Percentiles rank a stretch among this genome's conserved stretches.
Evolutionary conservation across 192 early-diverging fungal species (phyloP).

Genomic region (Linnemannia elongata): DNA sequence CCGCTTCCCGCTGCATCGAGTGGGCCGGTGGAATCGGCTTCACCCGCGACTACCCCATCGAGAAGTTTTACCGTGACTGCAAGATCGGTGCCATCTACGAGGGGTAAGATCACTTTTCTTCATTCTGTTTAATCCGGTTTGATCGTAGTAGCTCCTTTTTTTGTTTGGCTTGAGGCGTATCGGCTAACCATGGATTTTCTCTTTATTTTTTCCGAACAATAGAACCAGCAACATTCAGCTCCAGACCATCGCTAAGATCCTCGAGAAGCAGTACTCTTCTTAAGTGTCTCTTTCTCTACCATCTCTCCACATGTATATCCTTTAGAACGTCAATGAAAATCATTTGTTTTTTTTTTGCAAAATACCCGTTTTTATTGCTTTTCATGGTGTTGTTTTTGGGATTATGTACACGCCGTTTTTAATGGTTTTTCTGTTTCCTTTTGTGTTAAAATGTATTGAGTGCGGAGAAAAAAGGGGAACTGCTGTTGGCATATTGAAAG

Average conservation of each 20-base stretch:
- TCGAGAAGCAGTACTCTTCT: constrained; percentile 58
- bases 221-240: constrained; percentile 96
- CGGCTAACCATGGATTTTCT: not conserved
- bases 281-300: constrained; percentile 1
- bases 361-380: not conserved
- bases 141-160: not conserved
- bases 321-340: not conserved
- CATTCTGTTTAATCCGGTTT: not conserved
- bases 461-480: not conserved
- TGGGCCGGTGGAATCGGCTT: constrained; percentile 99
- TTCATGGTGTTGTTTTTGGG: not conserved
- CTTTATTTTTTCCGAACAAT: constrained; percentile 12
- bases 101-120: constrained; percentile 52
- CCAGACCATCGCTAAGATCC: constrained; percentile 85
- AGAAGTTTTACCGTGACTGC: constrained; percentile 97
- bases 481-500: no score
- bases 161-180: no score
- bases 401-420: no score
- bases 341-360: not conserved
- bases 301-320: constrained; percentile 17
- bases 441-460: not conserved
- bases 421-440: not conserved
- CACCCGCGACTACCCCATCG: constrained; percentile 89
- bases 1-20: constrained; percentile 92
- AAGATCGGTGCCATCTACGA: constrained; percentile 99